These are phyloP conservation scores for Entomortierella lignicola DNA, from an alignment of 192 early-diverging fungal genomes.

Conservation along the genomic window DNA sequence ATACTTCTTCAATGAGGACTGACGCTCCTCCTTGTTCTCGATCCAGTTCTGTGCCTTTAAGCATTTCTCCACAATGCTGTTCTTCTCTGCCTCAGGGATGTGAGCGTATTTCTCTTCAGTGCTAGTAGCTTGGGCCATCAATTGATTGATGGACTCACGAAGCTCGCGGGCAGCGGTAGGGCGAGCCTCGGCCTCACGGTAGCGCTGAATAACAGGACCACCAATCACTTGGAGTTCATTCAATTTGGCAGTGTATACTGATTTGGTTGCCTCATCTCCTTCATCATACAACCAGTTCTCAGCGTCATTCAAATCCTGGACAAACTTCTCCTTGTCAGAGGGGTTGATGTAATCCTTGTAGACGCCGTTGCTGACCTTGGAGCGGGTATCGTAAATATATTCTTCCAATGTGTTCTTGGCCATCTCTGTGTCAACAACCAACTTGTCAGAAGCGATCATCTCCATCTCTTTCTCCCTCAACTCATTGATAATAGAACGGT, in stretches of 20 bases:
- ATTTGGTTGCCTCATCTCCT: constrained; percentile 93
- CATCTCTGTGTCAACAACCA: constrained; percentile 94
- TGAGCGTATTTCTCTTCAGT: constrained; percentile 90
- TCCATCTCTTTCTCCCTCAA: constrained; percentile 85
- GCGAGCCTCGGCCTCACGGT: constrained; percentile 85
- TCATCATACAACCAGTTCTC: constrained; percentile 99
- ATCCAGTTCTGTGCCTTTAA: constrained; percentile 89
- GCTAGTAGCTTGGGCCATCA: constrained; percentile 76
- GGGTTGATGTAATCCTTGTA: constrained; percentile 83
- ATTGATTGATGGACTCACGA: constrained; percentile 80
- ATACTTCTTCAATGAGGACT: constrained; percentile 81
- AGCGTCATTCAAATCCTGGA: constrained; percentile 73
- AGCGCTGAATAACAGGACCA: constrained; percentile 83
- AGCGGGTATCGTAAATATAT: constrained; percentile 96
- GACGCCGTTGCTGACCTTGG: constrained; percentile 77
- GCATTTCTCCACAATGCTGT: constrained; percentile 82
- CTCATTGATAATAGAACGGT: constrained; percentile 66
- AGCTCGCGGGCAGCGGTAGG: constrained; percentile 88
- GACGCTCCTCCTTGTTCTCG: constrained; percentile 81
- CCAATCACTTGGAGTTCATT: constrained; percentile 82
- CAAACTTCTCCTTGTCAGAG: constrained; percentile 75
- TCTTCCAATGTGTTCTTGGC: constrained; percentile 97
- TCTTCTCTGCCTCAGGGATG: constrained; percentile 87
- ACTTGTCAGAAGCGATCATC: constrained; percentile 87
- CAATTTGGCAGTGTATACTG: constrained; percentile 89